A percentile compares a stretch with the other conserved stretches of the same genome.
These are phyloP conservation scores for Suillus subluteus DNA, from an alignment of 768 basidiomycete species.

Conservation along the genomic window DNA sequence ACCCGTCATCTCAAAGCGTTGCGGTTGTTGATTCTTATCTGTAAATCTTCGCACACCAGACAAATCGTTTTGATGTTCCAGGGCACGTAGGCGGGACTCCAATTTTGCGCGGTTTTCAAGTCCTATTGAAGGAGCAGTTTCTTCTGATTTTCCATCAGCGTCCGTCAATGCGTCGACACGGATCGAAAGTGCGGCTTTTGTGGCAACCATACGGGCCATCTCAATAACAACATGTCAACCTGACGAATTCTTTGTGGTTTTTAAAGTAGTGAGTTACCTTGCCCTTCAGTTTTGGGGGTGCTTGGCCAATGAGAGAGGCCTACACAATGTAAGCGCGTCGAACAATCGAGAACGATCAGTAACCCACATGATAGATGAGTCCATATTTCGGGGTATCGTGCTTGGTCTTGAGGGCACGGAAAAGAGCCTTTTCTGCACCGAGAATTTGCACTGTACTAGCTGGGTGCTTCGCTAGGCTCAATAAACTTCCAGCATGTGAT, in stretches of 20 bases:
- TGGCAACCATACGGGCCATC: conserved; percentile 99
- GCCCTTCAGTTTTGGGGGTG: conserved; percentile 96
- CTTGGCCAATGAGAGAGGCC: conserved; percentile 96
- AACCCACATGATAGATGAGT: conserved; percentile 92
- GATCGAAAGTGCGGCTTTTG: conserved; percentile 95
- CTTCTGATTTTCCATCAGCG: conserved; percentile 85
- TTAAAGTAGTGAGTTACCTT: conserved; percentile 55
- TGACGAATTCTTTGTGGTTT: conserved; percentile 9
- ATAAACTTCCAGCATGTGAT: conserved; percentile 72
- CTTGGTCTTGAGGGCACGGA: conserved; percentile 78
- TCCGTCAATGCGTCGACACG: conserved; percentile 98
- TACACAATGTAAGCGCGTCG: conserved; percentile 30
- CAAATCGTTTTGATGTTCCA: conserved; percentile 83
- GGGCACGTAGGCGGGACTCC: conserved; percentile 87
- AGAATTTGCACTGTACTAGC: conserved; percentile 81
- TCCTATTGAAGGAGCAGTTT: conserved; percentile 83
- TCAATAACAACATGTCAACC: conserved; percentile 28
- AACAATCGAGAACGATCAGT: conserved; percentile 3
- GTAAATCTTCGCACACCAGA: conserved; percentile 70
- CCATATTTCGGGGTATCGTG: conserved; percentile 99
- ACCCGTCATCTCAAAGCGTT: conserved; percentile 79
- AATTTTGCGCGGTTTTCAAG: conserved; percentile 94
- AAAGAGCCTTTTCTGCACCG: conserved; percentile 78
- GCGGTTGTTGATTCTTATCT: conserved; percentile 68
- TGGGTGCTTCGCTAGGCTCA: conserved; percentile 74